These are phyloP conservation scores for Xylaria polymorpha DNA, from an alignment of 2,329 filamentous ascomycete species.

Conservation along the genomic window DNA sequence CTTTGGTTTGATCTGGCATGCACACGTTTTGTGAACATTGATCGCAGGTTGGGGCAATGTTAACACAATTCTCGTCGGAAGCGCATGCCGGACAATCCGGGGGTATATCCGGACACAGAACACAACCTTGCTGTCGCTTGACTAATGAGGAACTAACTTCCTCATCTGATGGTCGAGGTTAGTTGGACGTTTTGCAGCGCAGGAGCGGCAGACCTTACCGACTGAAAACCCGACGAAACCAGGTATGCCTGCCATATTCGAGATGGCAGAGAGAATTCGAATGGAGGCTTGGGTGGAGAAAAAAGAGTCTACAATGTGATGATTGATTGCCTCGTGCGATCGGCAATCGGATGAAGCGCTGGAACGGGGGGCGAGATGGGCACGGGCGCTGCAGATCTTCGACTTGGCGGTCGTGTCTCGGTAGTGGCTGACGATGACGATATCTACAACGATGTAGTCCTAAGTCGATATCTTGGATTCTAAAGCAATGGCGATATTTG, in stretches of 20 bases:
- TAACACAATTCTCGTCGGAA: slow-evolving; percentile 57
- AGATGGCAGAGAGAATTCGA: slow-evolving; percentile 9
- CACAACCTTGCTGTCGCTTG: slow-evolving; percentile 57
- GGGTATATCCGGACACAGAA: slow-evolving; percentile 57
- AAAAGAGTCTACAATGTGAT: neutral
- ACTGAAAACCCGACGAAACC: slow-evolving; percentile 48
- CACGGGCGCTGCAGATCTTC: slow-evolving; percentile 41
- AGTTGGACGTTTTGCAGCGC: slow-evolving; percentile 24
- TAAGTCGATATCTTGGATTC: slow-evolving; percentile 4
- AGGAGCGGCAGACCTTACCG: slow-evolving; percentile 40
- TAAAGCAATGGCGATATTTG: slow-evolving; percentile 18
- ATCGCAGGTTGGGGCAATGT: slow-evolving; percentile 58
- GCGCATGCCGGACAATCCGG: slow-evolving; percentile 61
- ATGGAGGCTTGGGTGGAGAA: neutral
- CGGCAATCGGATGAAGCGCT: slow-evolving; percentile 37
- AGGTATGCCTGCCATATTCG: slow-evolving; percentile 46
- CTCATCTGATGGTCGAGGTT: slow-evolving; percentile 42
- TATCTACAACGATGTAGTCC: slow-evolving; percentile 26
- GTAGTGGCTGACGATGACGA: slow-evolving; percentile 3
- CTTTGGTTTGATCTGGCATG: slow-evolving; percentile 47
- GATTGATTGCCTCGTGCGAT: slow-evolving; percentile 30
- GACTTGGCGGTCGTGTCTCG: slow-evolving; percentile 25
- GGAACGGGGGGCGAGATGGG: slow-evolving; percentile 31
- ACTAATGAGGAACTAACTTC: slow-evolving; percentile 49
- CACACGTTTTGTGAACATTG: slow-evolving; percentile 63